These are phyloP conservation scores for Amanita pallidorosea DNA, from an alignment of 768 basidiomycete genomes.

Conservation along the genomic window DNA sequence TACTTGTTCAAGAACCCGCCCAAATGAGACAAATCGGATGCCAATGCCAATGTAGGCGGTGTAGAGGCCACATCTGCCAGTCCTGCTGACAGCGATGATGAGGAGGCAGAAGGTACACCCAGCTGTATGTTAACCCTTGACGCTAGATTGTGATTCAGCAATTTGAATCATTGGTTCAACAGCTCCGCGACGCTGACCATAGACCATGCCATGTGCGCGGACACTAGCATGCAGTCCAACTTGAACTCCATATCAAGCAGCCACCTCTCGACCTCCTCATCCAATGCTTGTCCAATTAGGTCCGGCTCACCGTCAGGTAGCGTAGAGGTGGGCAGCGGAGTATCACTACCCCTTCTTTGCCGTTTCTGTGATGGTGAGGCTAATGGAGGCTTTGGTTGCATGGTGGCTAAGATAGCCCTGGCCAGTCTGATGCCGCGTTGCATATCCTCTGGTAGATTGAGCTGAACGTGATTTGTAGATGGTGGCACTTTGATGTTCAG, in stretches of 20 bases:
- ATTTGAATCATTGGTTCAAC: slow-evolving; percentile 53
- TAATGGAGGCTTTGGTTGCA: background rate
- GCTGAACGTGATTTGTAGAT: slow-evolving; percentile 12
- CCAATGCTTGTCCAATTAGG: slow-evolving; percentile 9
- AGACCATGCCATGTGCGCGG: slow-evolving; percentile 41
- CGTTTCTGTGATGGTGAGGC: background rate
- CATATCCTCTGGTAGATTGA: slow-evolving; percentile 23
- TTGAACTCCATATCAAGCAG: slow-evolving; percentile 44
- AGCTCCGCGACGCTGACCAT: slow-evolving; percentile 40
- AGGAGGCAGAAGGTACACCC: slow-evolving; percentile 6
- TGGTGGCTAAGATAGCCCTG: slow-evolving; percentile 14
- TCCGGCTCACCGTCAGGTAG: background rate
- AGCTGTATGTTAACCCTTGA: slow-evolving; percentile 26
- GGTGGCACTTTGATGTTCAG: background rate
- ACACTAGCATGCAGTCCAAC: slow-evolving; percentile 44
- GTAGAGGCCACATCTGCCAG: slow-evolving; percentile 3
- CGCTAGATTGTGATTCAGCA: slow-evolving; percentile 39
- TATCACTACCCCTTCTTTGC: background rate
- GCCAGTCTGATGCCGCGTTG: slow-evolving; percentile 21
- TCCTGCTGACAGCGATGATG: slow-evolving; percentile 7
- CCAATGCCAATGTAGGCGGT: slow-evolving; percentile 8
- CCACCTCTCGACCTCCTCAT: slow-evolving; percentile 26
- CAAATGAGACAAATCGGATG: slow-evolving; percentile 13
- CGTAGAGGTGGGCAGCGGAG: no score
- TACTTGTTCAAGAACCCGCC: slow-evolving; percentile 16